Conservation (phyloP, 2,329 filamentous ascomycete genomes). For the Geosmithia morbida region DNA sequence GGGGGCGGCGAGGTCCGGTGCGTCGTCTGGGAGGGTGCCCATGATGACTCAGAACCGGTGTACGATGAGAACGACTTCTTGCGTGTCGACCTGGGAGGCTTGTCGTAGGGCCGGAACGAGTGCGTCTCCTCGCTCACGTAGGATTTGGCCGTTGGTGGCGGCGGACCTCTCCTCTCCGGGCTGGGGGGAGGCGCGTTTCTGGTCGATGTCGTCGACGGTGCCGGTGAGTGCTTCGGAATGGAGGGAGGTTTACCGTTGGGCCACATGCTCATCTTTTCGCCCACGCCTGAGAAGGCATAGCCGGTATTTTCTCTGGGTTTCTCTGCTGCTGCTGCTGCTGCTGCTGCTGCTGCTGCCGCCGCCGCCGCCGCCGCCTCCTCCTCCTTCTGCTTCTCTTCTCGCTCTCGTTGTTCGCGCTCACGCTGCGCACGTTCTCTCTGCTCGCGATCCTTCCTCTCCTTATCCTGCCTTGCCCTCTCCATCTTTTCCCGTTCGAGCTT, state of each 20-base stretch:
- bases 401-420: constrained; percentile 10
- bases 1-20: constrained; percentile 72
- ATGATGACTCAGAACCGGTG: constrained; percentile 68
- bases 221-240: constrained; percentile 14
- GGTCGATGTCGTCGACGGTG: constrained; percentile 12
- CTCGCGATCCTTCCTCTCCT: constrained; percentile 14
- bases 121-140: constrained; percentile 48
- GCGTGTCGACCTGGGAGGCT: constrained; percentile 39
- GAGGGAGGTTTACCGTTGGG: constrained; percentile 42
- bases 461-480: constrained; percentile 10
- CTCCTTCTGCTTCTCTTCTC: constrained; percentile 14
- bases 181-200: constrained; percentile 5
- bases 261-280: constrained; percentile 58
- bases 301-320: constrained; percentile 26
- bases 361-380: constrained; percentile 15
- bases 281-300: constrained; percentile 51
- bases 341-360: constrained; percentile 9
- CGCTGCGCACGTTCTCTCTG: constrained; percentile 14
- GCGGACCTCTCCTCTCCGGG: constrained; percentile 22
- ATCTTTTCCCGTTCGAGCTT: constrained; percentile 1
- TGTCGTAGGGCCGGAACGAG: constrained; percentile 68
- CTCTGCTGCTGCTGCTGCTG: neutral
- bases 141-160: constrained; percentile 38
- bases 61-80: constrained; percentile 55
- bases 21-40: constrained; percentile 72